These are phyloP conservation scores for Canavalia gladiata DNA, from an alignment of 306 rosid genomes.

Conservation along the genomic window DNA sequence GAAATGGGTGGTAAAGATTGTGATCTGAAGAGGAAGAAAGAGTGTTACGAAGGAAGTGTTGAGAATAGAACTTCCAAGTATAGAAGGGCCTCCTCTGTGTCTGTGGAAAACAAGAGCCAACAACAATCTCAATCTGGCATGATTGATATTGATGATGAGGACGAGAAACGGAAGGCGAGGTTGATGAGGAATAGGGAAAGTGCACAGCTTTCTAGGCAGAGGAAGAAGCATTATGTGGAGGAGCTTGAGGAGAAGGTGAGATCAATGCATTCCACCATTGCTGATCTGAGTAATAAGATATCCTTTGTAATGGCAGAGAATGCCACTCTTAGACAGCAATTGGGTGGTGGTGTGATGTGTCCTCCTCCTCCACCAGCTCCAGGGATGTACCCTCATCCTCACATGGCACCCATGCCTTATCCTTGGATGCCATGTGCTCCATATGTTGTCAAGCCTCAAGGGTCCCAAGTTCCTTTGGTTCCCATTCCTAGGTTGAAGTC, in stretches of 20 bases:
- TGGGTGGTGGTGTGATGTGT: constrained; percentile 71
- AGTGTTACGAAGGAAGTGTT: constrained; percentile 52
- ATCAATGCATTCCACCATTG: constrained; percentile 79
- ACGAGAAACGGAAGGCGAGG: constrained; percentile 78
- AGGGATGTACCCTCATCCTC: constrained; percentile 82
- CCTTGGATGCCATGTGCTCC: constrained; percentile 87
- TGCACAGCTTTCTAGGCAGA: constrained; percentile 98
- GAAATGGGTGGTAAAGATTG: constrained; percentile 53
- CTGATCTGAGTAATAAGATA: constrained; percentile 80
- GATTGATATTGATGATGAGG: constrained; percentile 55
- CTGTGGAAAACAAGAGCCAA: constrained; percentile 42
- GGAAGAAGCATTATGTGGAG: constrained; percentile 96
- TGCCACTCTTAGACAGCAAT: constrained; percentile 83
- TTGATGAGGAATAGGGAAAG: constrained; percentile 96
- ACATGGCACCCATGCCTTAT: constrained; percentile 77
- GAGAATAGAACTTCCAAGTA: constrained; percentile 71
- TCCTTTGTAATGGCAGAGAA: constrained; percentile 86
- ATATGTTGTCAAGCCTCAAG: constrained; percentile 79
- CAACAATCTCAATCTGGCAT: constrained; percentile 35
- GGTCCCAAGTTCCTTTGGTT: constrained; percentile 89
- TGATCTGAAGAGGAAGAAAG: constrained; percentile 86
- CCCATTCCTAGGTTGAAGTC: constrained; percentile 94
- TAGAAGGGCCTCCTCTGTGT: constrained; percentile 61
- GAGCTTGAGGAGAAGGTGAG: constrained; percentile 95
- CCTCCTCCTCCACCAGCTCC: constrained; percentile 67